Evolutionary conservation across 768 basidiomycete genomes (phyloP), one percentile per base, ranked within the genome.

Genomic region (Omphalotus guepiniiformis): DNA sequence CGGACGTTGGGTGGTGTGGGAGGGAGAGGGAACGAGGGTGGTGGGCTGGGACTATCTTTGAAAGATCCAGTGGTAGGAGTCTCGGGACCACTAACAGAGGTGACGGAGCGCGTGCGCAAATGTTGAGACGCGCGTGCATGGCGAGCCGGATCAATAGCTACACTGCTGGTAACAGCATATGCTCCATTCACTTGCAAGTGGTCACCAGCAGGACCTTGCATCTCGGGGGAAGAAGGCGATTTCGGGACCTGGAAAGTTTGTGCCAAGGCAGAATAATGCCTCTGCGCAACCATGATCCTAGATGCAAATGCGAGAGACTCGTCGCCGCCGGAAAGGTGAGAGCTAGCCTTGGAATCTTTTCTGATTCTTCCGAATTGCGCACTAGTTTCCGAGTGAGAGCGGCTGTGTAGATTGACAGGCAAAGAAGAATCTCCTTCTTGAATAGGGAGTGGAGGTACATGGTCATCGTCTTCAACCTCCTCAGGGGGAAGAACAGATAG

Each of bases 1-100:
- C 75, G 71, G 39, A 85, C 75, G 48, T 73, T 82, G 1, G 82
- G 83, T 25, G 85, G 85, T n/a, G 84, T 88, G 2, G 85, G 85
- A 9, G 85, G 85, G 27, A 87, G 73, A 8, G 85, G 85, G 54
- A 79, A 76, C 1, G 80, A 70, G 3, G 85, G 85, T 25, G 85
- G 85, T 8, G 80, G 79, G 56, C 64, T 71, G 42, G 56, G 58
- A 27, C 69, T 79, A 51, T 69, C 64, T 51, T 59, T 68, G 56
- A 69, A 65, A 23, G 56, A 61, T 39, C 59, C 61, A 58, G 68
- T 55, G 41, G 66, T 55, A 19, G 70, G 67, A 39, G 68, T 70
- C 47, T 60, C 61, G 46, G 72, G 69, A 22, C 61, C 63, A 51
- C 61, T 71, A 48, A 76, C 58, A 6, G 81, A 82, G 2, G 82